Evolutionary conservation across 306 rosid species (phyloP).

Genomic region (Geum urbanum): DNA sequence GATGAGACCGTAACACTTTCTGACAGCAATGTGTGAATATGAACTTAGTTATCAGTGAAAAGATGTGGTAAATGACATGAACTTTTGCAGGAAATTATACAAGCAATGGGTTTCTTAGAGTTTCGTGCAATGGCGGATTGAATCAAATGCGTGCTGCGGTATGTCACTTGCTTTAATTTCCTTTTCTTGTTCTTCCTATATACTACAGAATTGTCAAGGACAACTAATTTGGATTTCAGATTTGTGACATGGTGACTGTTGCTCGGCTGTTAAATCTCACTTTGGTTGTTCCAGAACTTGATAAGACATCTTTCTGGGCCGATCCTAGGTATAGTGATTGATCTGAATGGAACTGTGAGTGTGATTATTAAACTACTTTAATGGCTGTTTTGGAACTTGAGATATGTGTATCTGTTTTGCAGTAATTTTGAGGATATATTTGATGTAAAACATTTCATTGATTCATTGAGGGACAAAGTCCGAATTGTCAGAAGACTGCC

Average conservation of each 20-base stretch:
- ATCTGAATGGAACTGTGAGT: constrained; percentile 20
- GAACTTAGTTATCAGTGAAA: not conserved
- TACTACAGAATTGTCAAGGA: constrained; percentile 26
- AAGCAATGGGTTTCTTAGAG: constrained; percentile 95
- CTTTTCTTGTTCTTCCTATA: constrained; percentile 14
- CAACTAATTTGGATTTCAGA: constrained; percentile 48
- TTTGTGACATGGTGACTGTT: constrained; percentile 95
- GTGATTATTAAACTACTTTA: constrained; percentile 13
- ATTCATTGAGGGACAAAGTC: constrained; percentile 86
- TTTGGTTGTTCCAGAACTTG: constrained; percentile 95
- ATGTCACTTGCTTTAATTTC: constrained; percentile 34
- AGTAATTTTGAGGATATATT: constrained; percentile 93
- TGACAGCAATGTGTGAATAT: not conserved
- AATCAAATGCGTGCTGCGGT: constrained; percentile 99
- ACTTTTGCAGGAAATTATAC: constrained; percentile 79
- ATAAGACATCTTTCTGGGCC: constrained; percentile 94
- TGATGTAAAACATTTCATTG: constrained; percentile 82
- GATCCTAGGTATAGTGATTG: constrained; percentile 70
- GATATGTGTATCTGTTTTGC: constrained; percentile 36
- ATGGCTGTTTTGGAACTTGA: constrained; percentile 27
- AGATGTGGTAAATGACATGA: constrained; percentile 18
- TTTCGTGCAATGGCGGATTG: constrained; percentile 97
- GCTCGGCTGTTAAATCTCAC: constrained; percentile 94
- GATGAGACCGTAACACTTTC: not conserved
- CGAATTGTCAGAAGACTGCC: constrained; percentile 88